phyloP scores from a whole-genome alignment of 495 filamentous ascomycete genomes.

The Neurospora sp. region DNA sequence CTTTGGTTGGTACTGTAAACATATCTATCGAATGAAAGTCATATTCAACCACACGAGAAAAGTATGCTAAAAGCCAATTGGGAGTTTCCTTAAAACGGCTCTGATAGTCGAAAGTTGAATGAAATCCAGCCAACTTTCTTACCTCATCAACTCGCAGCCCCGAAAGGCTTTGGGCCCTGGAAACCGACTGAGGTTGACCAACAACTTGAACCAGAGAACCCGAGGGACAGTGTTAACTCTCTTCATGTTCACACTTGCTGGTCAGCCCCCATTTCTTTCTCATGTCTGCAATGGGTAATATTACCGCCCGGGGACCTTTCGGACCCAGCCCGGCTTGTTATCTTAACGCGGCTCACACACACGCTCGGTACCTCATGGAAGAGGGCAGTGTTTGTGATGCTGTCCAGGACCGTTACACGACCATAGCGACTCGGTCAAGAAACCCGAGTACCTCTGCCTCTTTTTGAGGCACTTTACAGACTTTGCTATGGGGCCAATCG shows the following conservation, averaged over 20 bases:
- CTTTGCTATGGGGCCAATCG: not conserved
- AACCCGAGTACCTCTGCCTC: not conserved
- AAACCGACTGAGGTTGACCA: not conserved
- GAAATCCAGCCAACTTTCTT: not conserved
- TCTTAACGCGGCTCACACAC: not conserved
- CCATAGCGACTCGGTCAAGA: not conserved
- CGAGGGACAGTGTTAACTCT: not conserved
- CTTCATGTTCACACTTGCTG: not conserved
- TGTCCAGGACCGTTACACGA: not conserved
- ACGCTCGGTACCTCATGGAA: not conserved
- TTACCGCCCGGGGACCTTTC: not conserved
- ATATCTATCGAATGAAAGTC: not conserved
- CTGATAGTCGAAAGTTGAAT: not conserved
- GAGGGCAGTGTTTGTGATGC: not conserved
- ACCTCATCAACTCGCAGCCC: not conserved
- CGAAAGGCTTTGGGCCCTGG: not conserved
- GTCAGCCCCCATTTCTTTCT: not conserved
- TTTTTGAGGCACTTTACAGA: not conserved
- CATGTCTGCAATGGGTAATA: not conserved
- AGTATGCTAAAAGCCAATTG: not conserved
- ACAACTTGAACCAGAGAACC: not conserved
- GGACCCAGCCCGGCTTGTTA: not conserved
- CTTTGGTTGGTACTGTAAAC: not conserved
- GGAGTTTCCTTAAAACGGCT: not conserved
- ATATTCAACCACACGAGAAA: not conserved